Evolutionary conservation across 129 eudicot genomes (phyloP).

Genomic region (Flaveria bidentis): DNA sequence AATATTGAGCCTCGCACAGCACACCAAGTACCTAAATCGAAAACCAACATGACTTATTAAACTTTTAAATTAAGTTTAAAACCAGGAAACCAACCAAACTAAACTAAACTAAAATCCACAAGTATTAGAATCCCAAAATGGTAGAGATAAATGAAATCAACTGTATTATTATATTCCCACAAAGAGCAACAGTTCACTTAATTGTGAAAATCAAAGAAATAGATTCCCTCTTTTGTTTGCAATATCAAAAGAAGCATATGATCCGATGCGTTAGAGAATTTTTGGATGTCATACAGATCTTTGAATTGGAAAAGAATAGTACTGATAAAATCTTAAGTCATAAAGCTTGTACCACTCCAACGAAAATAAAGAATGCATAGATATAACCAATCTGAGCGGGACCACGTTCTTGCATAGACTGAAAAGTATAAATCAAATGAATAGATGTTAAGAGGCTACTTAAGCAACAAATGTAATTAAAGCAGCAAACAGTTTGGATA

Average conservation of each 20-base stretch:
- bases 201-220: not conserved
- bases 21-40: constrained; percentile 75
- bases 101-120: constrained; percentile 3
- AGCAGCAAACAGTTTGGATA: not conserved
- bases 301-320: not conserved
- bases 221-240: not conserved
- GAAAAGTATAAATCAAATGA: constrained; percentile 35
- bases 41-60: constrained; percentile 21
- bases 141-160: constrained; percentile 16
- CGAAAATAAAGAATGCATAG: constrained; percentile 72
- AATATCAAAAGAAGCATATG: not conserved
- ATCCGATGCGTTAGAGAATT: not conserved
- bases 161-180: not conserved
- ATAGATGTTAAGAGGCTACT: not conserved
- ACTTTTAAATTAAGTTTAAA: not conserved
- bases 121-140: constrained; percentile 15
- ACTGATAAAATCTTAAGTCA: constrained; percentile 7
- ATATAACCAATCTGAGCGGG: constrained; percentile 81
- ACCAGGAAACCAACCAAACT: not conserved
- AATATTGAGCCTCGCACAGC: constrained; percentile 87
- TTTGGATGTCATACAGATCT: not conserved
- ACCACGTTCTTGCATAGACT: constrained; percentile 81
- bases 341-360: constrained; percentile 71
- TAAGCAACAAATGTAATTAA: not conserved
- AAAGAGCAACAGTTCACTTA: not conserved